Evolutionary conservation across 345 rosid species (phyloP).

Genomic region (Populus simonii): DNA sequence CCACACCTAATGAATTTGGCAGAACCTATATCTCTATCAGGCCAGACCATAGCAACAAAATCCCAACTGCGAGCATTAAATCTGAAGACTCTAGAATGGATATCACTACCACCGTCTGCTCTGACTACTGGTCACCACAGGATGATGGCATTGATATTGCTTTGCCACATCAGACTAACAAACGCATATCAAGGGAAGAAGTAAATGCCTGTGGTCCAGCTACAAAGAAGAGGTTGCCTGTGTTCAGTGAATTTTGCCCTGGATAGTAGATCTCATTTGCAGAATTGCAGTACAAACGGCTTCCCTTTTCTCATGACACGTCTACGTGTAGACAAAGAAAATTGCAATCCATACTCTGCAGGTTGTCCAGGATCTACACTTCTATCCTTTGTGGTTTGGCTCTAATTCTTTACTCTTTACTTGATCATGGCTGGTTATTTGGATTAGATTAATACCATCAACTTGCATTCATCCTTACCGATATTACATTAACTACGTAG

Average conservation of each 20-base stretch:
- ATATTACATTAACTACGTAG: background rate
- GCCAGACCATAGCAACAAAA: background rate
- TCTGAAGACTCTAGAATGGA: background rate
- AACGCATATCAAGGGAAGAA: slow-evolving; percentile 26
- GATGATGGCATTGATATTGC: slow-evolving; percentile 60
- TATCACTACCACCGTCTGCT: background rate
- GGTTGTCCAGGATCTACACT: background rate
- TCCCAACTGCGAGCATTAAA: background rate
- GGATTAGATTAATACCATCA: background rate
- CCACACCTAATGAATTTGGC: background rate
- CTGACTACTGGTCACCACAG: slow-evolving; percentile 52
- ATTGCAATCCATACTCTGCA: background rate
- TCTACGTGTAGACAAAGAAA: background rate
- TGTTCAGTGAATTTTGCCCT: slow-evolving; percentile 33
- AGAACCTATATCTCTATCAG: background rate
- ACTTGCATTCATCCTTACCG: background rate
- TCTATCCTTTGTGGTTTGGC: background rate
- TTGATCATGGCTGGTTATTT: background rate
- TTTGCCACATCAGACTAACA: slow-evolving; percentile 30
- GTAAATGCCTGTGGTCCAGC: slow-evolving; percentile 28
- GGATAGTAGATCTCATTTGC: slow-evolving; percentile 9
- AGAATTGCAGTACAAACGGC: background rate
- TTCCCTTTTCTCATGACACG: background rate
- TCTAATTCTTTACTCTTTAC: background rate
- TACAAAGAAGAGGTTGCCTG: slow-evolving; percentile 39